phyloP scores from a whole-genome alignment of 495 filamentous ascomycete genomes.

The Penicillium roqueforti region DNA sequence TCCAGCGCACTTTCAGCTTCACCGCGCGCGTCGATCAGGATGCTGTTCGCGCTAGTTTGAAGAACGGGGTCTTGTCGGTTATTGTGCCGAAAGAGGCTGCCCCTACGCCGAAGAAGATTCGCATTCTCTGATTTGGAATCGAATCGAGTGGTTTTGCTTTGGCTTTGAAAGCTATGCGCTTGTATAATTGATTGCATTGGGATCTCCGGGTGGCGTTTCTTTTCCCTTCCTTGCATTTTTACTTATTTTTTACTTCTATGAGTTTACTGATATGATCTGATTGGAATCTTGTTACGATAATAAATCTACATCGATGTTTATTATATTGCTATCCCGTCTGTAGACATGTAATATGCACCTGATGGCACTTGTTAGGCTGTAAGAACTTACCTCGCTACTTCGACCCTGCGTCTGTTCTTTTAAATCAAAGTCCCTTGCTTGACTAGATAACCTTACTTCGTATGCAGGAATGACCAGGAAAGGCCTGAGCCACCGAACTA shows the following conservation, averaged over 20 bases:
- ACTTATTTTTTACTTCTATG: too few species aligned
- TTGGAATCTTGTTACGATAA: neutral
- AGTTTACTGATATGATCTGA: neutral
- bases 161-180: neutral
- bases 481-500: neutral
- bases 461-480: neutral
- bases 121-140: conserved; percentile 45
- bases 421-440: neutral
- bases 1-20: conserved; percentile 77
- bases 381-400: neutral
- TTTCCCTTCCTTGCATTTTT: neutral
- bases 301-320: neutral
- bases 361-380: neutral
- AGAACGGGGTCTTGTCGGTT: conserved; percentile 69
- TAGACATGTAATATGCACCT: conserved; percentile 3
- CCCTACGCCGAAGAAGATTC: conserved; percentile 49
- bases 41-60: conserved; percentile 65
- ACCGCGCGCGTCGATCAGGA: conserved; percentile 71
- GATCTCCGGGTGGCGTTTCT: neutral
- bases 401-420: neutral
- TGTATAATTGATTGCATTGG: conserved; percentile 1
- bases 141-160: neutral
- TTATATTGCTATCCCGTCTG: neutral
- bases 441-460: neutral
- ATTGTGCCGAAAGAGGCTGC: conserved; percentile 71